These are phyloP conservation scores for Neodidymelliopsis sp. DNA, from an alignment of 2,329 filamentous ascomycete genomes.

Conservation along the genomic window DNA sequence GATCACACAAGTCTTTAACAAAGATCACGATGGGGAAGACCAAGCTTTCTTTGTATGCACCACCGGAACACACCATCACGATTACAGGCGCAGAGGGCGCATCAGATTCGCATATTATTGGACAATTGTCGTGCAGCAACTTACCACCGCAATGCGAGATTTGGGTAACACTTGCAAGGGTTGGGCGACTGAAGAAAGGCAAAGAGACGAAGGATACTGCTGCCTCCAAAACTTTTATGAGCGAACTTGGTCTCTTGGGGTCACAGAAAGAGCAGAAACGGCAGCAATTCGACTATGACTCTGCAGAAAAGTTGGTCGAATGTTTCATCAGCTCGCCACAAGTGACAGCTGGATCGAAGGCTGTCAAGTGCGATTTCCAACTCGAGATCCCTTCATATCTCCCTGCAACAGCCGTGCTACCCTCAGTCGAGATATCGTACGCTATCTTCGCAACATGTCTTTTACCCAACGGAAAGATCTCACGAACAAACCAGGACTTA, in stretches of 20 bases:
- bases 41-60: conserved; percentile 5
- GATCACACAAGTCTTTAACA: not conserved
- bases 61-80: conserved; percentile 8
- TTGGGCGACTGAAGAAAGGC: not conserved
- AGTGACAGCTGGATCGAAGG: not conserved
- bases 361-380: conserved; percentile 5
- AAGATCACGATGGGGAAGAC: conserved; percentile 6
- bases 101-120: not conserved
- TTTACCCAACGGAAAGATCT: not conserved
- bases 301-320: conserved; percentile 9
- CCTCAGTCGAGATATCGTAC: conserved; percentile 8
- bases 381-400: conserved; percentile 7
- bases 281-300: conserved; percentile 2
- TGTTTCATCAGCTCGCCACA: not conserved
- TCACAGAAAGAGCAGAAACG: conserved; percentile 8
- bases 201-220: not conserved
- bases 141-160: conserved; percentile 6
- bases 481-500: conserved; percentile 1
- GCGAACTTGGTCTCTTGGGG: conserved; percentile 13
- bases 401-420: conserved; percentile 7
- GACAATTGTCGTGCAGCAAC: conserved; percentile 6
- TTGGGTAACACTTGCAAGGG: conserved; percentile 11
- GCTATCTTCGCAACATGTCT: conserved; percentile 10
- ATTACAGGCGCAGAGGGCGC: not conserved
- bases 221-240: conserved; percentile 1